These are phyloP conservation scores for Esteya vermicola DNA, from an alignment of 2,329 filamentous ascomycete species.

Conservation along the genomic window DNA sequence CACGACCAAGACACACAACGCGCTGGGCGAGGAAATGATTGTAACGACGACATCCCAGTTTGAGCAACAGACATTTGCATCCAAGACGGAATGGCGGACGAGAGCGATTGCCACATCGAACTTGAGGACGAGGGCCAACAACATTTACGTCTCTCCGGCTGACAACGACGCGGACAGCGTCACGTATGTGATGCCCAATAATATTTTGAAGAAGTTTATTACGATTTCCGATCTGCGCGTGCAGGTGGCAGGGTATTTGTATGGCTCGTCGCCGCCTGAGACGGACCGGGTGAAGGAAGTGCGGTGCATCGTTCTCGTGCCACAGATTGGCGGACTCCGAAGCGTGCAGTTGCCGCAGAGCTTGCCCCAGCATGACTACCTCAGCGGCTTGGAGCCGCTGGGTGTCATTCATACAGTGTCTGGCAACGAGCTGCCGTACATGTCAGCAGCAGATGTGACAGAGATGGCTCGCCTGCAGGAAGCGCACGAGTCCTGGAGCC, in stretches of 20 bases:
- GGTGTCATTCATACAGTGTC: constrained; percentile 93
- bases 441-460: constrained; percentile 89
- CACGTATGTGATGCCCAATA: constrained; percentile 99
- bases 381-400: constrained; percentile 74
- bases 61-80: constrained; percentile 93
- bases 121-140: constrained; percentile 83
- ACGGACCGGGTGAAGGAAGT: constrained; percentile 97
- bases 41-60: constrained; percentile 97
- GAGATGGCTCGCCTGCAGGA: constrained; percentile 86
- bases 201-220: constrained; percentile 95
- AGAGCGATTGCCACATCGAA: constrained; percentile 94
- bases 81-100: constrained; percentile 97
- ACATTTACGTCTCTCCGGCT: constrained; percentile 96
- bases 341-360: constrained; percentile 84
- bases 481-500: constrained; percentile 52
- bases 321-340: constrained; percentile 85
- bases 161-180: constrained; percentile 83
- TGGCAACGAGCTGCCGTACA: constrained; percentile 89
- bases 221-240: constrained; percentile 92
- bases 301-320: constrained; percentile 91
- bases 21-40: constrained; percentile 93
- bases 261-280: constrained; percentile 82
- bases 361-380: constrained; percentile 81
- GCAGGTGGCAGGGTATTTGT: constrained; percentile 91
- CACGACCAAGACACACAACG: constrained; percentile 95